Base-by-base conservation (phyloP, 179 eudicot species). In the Beta lomatogona region DNA sequence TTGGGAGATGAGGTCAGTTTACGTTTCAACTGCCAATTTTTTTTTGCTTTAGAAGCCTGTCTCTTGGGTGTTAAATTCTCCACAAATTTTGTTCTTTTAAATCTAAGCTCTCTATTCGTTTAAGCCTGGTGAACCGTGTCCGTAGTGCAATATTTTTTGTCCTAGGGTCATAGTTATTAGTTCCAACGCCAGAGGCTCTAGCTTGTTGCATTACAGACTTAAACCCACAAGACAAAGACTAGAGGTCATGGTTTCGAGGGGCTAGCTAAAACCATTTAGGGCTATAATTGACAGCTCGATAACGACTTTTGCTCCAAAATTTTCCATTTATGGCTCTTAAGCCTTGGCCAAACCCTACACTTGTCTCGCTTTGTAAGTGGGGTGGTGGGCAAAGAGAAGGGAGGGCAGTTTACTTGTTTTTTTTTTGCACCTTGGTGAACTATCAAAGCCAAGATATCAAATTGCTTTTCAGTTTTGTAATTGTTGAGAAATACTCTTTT, bases 1-100 rank as follows among this genome's bases (percentile, higher is more conserved):
- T 78, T 96, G 75, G 98, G 97, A 41, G 97, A 96, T 81, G 99
- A 96, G 99, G 99, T 96, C 68, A 69, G 89, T 82, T 75, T 53
- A 59, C 55, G 65, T 79, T 41, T 81, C 14, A 6, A 53, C 22
- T 57, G 54, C 53, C 22, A 55, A 46, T 76, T 75, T 68, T 70
- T 10, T 3, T 59, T 75, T 75, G 28, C 50, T 60, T 78, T 25
- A 57, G 60, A 6, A 3, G 55, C 64, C 58, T n/a, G 25, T 0
- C 21, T 65, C 53, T 70, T n/a, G 65, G 5, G 10, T 25, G 45
- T 55, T 54, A 21, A 41, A 14, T 52, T 69, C 13, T 28, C 55
- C 31, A 36, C 0, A 41, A 16, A 4, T 46, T 59, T 78, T 66
- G 0, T 36, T 36, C 1, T 25, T 25, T 25, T 25, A 25, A 36